Base-by-base conservation (phyloP, 768 basidiomycete genomes). In the Tephrocybe sp. region DNA sequence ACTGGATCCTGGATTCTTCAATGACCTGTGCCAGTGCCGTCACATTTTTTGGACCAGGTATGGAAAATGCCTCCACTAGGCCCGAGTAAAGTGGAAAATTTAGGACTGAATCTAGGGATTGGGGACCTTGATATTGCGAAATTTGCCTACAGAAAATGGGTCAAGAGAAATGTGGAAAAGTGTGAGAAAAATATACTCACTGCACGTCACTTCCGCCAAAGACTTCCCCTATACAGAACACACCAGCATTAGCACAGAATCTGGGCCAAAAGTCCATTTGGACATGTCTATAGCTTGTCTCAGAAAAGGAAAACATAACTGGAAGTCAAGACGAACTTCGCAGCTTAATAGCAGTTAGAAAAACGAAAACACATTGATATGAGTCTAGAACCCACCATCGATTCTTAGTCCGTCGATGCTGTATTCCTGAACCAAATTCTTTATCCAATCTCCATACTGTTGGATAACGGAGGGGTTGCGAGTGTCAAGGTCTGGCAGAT, bases 141-240 rank as follows among this genome's bases (percentile, higher is more conserved):
- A 79, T 74, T 5, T 72, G 64, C 31, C 85, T 87, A 54, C n/a
- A 52, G 30, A 9, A 43, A 35, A 53, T 47, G 54, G 19, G 14
- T 48, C 32, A 22, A 30, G 26, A 30, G 19, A 43, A 19, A 17
- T 19, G 4, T 11, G 26, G 46, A 23, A 31, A n/a, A n/a, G n/a
- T n/a, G n/a, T 14, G 10, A 13, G 20, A 49, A 30, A 22, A 32
- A 16, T 16, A 32, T 32, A 57, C 69, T 33, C 62, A 85, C 84
- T 72, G 66, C 41, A 82, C 66, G 45, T 83, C 71, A 45, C 71
- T 63, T 39, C 76, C 77, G 52, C 80, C 76, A 58, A 74, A 82
- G 41, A 94, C 86, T 68, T 93, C 91, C 35, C 92, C 92, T 48
- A 92, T 85, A 60, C 88, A 92, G 69, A 87, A 92, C 9, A 92